phyloP scores from a whole-genome alignment of 441 rosid genomes.

The Erysimum cheiri region DNA sequence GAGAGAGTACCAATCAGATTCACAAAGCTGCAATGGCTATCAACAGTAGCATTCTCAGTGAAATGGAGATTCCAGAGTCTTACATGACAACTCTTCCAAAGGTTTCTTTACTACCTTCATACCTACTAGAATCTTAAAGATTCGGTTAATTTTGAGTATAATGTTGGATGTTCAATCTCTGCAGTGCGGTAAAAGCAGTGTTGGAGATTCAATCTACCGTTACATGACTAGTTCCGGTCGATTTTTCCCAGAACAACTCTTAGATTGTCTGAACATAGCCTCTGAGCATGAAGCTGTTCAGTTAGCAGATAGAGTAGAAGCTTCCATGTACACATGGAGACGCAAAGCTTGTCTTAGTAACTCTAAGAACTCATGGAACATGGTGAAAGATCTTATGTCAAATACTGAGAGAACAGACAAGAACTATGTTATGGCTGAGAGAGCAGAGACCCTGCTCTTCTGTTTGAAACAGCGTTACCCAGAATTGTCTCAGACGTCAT shows the following conservation, averaged over 20 bases:
- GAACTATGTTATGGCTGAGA: conserved; percentile 66
- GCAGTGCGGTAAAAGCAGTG: conserved; percentile 71
- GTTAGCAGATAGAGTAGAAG: conserved; percentile 72
- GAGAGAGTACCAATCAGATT: conserved; percentile 73
- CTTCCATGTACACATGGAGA: conserved; percentile 74
- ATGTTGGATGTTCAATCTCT: conserved; percentile 15
- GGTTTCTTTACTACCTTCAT: conserved; percentile 45
- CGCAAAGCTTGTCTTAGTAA: conserved; percentile 55
- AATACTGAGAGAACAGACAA: conserved; percentile 72
- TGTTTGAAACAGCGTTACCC: conserved; percentile 83
- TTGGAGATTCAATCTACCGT: conserved; percentile 69
- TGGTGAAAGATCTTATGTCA: conserved; percentile 71
- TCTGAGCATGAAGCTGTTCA: conserved; percentile 71
- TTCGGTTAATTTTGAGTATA: conserved; percentile 14
- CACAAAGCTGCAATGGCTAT: conserved; percentile 82
- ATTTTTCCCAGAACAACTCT: conserved; percentile 66
- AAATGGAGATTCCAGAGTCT: conserved; percentile 79
- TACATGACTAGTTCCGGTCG: conserved; percentile 61
- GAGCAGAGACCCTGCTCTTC: conserved; percentile 70
- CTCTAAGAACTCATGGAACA: conserved; percentile 72
- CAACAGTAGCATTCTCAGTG: conserved; percentile 63
- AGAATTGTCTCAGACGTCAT: conserved; percentile 65
- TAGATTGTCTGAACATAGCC: conserved; percentile 65
- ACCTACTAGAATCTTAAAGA: neutral
- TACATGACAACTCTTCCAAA: conserved; percentile 74